Conservation (phyloP, 257 asterid species). For the Ehretia macrophylla region DNA sequence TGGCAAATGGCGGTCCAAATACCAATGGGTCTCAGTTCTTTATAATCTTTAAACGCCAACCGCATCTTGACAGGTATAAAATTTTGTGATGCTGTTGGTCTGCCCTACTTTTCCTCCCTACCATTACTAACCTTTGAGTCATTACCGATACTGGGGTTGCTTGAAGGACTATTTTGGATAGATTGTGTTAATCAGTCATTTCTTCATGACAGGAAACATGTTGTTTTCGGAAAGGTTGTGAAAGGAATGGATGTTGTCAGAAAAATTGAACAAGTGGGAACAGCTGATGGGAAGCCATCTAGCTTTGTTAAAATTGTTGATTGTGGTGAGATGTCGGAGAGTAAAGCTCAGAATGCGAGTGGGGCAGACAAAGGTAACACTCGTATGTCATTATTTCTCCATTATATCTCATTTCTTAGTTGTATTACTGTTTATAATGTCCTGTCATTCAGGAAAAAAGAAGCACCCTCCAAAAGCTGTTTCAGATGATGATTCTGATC, state of each 20-base stretch:
- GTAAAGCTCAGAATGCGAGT: slow-evolving; percentile 23
- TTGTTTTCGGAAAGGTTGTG: slow-evolving; percentile 93
- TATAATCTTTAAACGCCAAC: slow-evolving; percentile 76
- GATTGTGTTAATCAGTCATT: background rate
- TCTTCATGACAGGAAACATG: slow-evolving; percentile 73
- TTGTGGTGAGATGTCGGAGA: slow-evolving; percentile 64
- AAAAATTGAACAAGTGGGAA: slow-evolving; percentile 80
- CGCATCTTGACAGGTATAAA: slow-evolving; percentile 95
- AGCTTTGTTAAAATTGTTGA: slow-evolving; percentile 68
- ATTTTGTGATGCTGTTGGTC: slow-evolving; percentile 8
- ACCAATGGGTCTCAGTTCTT: slow-evolving; percentile 99
- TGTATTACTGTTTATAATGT: slow-evolving; percentile 13
- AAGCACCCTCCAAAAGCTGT: slow-evolving; percentile 36
- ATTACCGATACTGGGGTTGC: background rate
- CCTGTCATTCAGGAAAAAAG: slow-evolving; percentile 44
- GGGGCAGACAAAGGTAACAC: slow-evolving; percentile 61
- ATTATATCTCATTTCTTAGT: slow-evolving; percentile 13
- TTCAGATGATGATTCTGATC: slow-evolving; percentile 41
- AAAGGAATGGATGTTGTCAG: slow-evolving; percentile 76
- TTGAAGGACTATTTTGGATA: background rate
- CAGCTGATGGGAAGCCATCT: slow-evolving; percentile 59
- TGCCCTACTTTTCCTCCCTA: background rate
- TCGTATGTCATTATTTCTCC: slow-evolving; percentile 6
- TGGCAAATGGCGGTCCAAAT: slow-evolving; percentile 96
- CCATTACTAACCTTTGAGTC: background rate